phyloP scores from a whole-genome alignment of 495 filamentous ascomycete species.

The Jackrogersella multiformis region DNA sequence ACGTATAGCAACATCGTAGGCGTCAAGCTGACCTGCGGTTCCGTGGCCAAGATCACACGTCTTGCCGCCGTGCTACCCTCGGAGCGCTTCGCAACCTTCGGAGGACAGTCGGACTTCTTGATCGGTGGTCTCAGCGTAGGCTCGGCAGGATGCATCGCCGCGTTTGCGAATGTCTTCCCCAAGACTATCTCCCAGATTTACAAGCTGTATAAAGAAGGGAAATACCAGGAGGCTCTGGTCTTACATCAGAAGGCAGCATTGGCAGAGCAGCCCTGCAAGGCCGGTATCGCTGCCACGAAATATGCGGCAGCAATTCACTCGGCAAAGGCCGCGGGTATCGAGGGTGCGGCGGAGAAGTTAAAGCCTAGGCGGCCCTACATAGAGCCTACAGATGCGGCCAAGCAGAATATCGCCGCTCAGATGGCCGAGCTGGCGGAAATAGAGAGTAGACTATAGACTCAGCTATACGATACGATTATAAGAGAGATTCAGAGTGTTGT shows the following conservation, averaged over 20 bases:
- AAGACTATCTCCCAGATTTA: constrained; percentile 64
- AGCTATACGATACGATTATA: too few species aligned
- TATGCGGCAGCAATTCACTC: constrained; percentile 67
- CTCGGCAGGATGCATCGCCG: constrained; percentile 70
- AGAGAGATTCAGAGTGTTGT: too few species aligned
- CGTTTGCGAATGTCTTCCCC: constrained; percentile 73
- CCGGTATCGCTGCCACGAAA: constrained; percentile 71
- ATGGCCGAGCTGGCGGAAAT: constrained; percentile 62
- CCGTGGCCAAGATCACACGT: constrained; percentile 68
- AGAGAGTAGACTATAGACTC: constrained; percentile 53
- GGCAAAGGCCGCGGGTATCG: constrained; percentile 65
- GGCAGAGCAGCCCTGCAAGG: constrained; percentile 66
- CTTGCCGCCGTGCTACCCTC: constrained; percentile 62
- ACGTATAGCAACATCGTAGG: constrained; percentile 62
- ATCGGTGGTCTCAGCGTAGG: constrained; percentile 69
- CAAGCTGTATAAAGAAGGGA: constrained; percentile 60
- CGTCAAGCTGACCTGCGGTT: constrained; percentile 75
- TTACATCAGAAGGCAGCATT: constrained; percentile 62
- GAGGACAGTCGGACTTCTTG: constrained; percentile 76
- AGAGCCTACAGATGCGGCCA: constrained; percentile 57
- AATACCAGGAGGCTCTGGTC: constrained; percentile 61
- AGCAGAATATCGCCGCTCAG: constrained; percentile 55
- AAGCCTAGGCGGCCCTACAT: constrained; percentile 68
- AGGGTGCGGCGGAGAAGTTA: constrained; percentile 63
- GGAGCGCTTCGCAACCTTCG: constrained; percentile 69